Evolutionary conservation across 23 red algal genomes (phyloP).

Genomic region (Gracilaria caudata): DNA sequence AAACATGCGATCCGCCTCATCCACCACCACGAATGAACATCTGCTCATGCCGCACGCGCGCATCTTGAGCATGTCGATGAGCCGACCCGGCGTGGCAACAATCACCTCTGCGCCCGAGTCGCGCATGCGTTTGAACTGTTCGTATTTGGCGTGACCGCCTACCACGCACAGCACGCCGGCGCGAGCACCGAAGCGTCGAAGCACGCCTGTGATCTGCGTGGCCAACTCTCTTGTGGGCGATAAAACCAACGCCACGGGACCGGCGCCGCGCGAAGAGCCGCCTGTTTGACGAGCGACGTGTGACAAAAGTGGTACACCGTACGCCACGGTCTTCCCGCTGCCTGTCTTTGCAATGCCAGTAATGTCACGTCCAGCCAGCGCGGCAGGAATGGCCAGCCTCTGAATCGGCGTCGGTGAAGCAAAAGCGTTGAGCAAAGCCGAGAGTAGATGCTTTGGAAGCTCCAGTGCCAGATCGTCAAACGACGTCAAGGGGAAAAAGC

Average conservation of each 20-base stretch:
- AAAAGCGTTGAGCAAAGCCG: constrained; percentile 22
- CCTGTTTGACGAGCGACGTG: constrained; percentile 57
- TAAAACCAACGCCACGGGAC: constrained; percentile 65
- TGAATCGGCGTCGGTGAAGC: constrained; percentile 74
- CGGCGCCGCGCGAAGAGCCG: constrained; percentile 19
- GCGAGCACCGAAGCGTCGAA: constrained; percentile 25
- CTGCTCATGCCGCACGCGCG: constrained; percentile 64
- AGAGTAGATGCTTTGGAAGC: constrained; percentile 21
- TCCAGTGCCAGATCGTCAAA: constrained; percentile 52
- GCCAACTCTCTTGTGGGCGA: constrained; percentile 87
- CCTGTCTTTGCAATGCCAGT: constrained; percentile 77
- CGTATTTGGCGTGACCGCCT: constrained; percentile 75
- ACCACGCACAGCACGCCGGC: constrained; percentile 56
- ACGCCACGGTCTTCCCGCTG: constrained; percentile 81
- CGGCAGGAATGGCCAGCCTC: constrained; percentile 54
- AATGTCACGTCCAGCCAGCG: constrained; percentile 46
- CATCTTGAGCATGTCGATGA: constrained; percentile 86
- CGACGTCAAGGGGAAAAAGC: constrained; percentile 22
- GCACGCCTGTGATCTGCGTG: constrained; percentile 66
- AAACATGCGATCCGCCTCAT: constrained; percentile 93
- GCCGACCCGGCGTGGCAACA: constrained; percentile 85
- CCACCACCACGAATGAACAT: constrained; percentile 79
- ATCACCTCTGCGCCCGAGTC: constrained; percentile 71
- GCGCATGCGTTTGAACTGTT: constrained; percentile 73
- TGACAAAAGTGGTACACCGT: constrained; percentile 65